Conservation (phyloP, 345 rosid genomes). For the Dimocarpus longan region DNA sequence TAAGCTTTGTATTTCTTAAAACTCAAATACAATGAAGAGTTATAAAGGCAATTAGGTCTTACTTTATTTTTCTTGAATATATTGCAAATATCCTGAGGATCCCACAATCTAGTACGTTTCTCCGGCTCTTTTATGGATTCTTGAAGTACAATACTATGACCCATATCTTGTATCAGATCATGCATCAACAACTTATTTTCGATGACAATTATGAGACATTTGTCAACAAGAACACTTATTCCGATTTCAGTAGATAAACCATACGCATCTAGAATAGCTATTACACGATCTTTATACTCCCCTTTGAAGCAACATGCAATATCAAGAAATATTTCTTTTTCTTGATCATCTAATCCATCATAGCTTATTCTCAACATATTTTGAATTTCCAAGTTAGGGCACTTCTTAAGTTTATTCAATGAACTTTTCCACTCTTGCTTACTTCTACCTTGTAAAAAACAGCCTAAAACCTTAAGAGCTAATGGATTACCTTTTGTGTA, state of each 20-base stretch:
- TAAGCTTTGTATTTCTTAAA: background rate
- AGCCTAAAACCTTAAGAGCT: background rate
- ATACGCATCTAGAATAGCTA: background rate
- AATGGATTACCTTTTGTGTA: background rate
- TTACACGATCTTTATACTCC: background rate
- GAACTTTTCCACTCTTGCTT: background rate
- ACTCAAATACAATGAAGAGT: background rate
- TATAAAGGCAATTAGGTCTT: background rate
- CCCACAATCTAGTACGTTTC: constrained; percentile 3
- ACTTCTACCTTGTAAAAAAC: background rate
- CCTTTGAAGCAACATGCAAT: background rate
- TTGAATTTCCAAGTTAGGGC: background rate
- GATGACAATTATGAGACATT: background rate
- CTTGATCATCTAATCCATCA: background rate
- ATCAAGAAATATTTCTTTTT: background rate
- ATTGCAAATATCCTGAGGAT: background rate
- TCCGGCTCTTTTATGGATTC: constrained; percentile 6
- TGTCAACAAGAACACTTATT: background rate
- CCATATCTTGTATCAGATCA: constrained; percentile 12
- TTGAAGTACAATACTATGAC: background rate
- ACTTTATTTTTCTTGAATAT: background rate
- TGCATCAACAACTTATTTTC: background rate
- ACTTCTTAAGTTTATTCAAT: background rate
- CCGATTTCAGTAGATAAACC: background rate
- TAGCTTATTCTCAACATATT: background rate